phyloP scores from a whole-genome alignment of 352 stramenopile genomes.

The Globisporangium canariense region DNA sequence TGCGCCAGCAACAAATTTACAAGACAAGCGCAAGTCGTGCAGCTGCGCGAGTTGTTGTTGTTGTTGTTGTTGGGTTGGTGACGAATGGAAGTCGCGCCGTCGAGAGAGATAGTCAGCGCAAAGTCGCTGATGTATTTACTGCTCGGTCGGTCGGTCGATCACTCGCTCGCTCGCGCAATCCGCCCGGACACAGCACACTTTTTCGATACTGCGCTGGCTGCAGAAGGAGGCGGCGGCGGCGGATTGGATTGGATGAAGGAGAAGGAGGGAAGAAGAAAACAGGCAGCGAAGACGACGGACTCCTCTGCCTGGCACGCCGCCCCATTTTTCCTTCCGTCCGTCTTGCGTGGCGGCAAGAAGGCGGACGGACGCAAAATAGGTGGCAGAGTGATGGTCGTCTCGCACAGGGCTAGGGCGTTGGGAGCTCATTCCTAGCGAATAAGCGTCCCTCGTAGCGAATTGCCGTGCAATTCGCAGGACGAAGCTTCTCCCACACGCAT shows the following conservation, averaged over 20 bases:
- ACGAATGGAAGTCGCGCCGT: conserved; percentile 9
- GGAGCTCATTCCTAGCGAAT: neutral
- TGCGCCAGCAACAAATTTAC: neutral
- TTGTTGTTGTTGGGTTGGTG: neutral
- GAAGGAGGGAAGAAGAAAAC: neutral
- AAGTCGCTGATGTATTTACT: neutral
- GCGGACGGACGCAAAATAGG: conserved; percentile 1
- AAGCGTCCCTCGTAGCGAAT: neutral
- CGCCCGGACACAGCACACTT: conserved; percentile 1
- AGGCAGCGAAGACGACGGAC: conserved; percentile 10
- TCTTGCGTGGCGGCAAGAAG: neutral
- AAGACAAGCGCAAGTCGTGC: neutral
- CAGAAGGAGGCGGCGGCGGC: neutral
- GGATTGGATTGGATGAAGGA: neutral
- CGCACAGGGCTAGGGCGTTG: neutral
- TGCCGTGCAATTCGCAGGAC: neutral
- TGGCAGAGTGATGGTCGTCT: neutral
- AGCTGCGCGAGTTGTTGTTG: conserved; percentile 1
- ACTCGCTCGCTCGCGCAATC: neutral
- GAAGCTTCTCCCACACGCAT: neutral
- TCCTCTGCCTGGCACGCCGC: neutral
- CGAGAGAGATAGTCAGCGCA: conserved; percentile 6
- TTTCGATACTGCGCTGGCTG: conserved; percentile 11
- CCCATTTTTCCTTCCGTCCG: conserved; percentile 5
- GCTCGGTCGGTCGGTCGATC: neutral